These are phyloP conservation scores for Lepidium africanum DNA, from an alignment of 345 rosid genomes.

Conservation along the genomic window DNA sequence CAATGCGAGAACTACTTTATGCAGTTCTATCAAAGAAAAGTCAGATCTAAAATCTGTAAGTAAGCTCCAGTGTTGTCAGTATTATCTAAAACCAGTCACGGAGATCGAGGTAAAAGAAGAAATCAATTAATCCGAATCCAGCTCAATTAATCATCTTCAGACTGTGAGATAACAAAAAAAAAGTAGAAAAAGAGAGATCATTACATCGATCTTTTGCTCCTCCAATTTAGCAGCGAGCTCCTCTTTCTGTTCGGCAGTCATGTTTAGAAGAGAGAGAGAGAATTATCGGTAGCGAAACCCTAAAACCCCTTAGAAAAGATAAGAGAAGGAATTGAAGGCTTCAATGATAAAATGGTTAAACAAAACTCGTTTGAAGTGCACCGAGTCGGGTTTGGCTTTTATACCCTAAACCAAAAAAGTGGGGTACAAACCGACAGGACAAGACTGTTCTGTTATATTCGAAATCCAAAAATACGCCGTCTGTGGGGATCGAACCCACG, in stretches of 20 bases:
- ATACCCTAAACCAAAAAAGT: background rate
- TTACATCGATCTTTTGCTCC: conserved; percentile 56
- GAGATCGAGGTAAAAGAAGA: background rate
- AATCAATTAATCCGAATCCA: background rate
- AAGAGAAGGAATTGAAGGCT: background rate
- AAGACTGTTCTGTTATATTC: background rate
- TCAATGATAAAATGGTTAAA: background rate
- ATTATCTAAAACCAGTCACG: background rate
- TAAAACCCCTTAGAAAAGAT: background rate
- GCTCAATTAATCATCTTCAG: background rate
- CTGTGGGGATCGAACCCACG: conserved; percentile 92
- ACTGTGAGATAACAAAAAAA: background rate
- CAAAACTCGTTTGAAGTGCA: background rate
- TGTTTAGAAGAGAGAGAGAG: conserved; percentile 12
- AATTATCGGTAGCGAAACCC: conserved; percentile 5
- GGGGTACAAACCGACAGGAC: background rate
- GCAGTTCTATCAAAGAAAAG: background rate
- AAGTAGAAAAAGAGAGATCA: background rate
- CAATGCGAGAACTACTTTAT: background rate
- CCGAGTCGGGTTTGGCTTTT: background rate
- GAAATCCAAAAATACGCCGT: conserved; percentile 29
- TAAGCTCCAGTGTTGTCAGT: background rate
- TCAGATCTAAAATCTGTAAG: conserved; percentile 4
- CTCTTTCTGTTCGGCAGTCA: conserved; percentile 63
- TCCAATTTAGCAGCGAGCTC: conserved; percentile 62